Conservation (phyloP, 176 grass and related monocot genomes). For the Alopecurus myosuroides region DNA sequence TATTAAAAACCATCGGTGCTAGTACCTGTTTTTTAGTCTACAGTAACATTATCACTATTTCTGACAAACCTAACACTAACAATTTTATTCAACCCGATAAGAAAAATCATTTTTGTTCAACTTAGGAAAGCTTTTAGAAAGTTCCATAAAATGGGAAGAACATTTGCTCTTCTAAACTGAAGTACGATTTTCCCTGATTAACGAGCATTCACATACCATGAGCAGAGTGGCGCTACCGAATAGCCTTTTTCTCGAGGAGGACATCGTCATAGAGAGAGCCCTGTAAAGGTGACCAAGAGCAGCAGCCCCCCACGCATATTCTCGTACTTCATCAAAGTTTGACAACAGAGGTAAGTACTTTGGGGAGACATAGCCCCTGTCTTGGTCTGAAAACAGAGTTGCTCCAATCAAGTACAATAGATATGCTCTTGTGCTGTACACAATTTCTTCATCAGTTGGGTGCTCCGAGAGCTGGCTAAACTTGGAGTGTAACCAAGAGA, state of each 20-base stretch:
- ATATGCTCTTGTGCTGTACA: constrained; percentile 27
- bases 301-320: constrained; percentile 25
- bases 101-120: neutral
- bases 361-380: constrained; percentile 15
- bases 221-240: constrained; percentile 4
- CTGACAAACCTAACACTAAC: neutral
- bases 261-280: neutral
- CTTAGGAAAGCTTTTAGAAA: neutral
- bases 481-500: constrained; percentile 16
- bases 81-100: neutral
- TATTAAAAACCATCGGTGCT: neutral
- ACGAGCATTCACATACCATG: constrained; percentile 16
- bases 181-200: neutral
- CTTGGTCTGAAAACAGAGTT: constrained; percentile 2
- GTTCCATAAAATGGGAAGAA: neutral
- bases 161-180: neutral
- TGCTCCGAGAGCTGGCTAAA: constrained; percentile 9
- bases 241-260: neutral
- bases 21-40: neutral
- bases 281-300: constrained; percentile 31
- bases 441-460: constrained; percentile 2
- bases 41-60: neutral
- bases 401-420: constrained; percentile 32
- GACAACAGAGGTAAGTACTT: constrained; percentile 24
- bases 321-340: constrained; percentile 12